Evolutionary conservation across 2,329 filamentous ascomycete genomes (phyloP).

Genomic region (Penicillium aurantiogriseum): DNA sequence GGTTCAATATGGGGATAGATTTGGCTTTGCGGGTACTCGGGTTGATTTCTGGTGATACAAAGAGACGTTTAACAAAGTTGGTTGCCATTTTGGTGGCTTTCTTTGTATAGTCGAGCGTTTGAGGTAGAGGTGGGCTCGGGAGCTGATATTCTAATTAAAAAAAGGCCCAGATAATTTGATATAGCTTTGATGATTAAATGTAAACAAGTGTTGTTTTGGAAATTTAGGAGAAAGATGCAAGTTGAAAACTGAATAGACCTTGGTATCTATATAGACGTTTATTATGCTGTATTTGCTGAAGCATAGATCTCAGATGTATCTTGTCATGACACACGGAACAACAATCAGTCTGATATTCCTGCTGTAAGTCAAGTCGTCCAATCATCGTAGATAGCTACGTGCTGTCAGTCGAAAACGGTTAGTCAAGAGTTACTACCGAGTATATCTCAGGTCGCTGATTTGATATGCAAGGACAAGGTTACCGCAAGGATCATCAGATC

Average conservation of each 20-base stretch:
- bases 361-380: neutral
- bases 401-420: neutral
- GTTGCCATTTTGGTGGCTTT: constrained; percentile 17
- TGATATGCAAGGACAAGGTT: constrained; percentile 5
- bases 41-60: constrained; percentile 67
- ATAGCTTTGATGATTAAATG: neutral
- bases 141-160: neutral
- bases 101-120: neutral
- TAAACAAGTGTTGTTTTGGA: neutral
- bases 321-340: constrained; percentile 14
- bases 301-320: neutral
- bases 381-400: neutral
- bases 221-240: neutral
- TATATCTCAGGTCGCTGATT: constrained; percentile 21
- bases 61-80: constrained; percentile 29
- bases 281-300: neutral
- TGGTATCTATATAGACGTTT: constrained; percentile 13
- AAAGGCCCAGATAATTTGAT: neutral
- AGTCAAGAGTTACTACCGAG: constrained; percentile 4
- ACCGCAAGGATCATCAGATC: neutral
- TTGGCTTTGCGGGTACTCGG: constrained; percentile 80
- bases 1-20: constrained; percentile 76
- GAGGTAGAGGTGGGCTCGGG: neutral
- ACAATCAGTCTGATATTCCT: constrained; percentile 9
- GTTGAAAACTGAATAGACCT: neutral